phyloP scores from a whole-genome alignment of 306 rosid genomes.

The Luffa aegyptiaca region DNA sequence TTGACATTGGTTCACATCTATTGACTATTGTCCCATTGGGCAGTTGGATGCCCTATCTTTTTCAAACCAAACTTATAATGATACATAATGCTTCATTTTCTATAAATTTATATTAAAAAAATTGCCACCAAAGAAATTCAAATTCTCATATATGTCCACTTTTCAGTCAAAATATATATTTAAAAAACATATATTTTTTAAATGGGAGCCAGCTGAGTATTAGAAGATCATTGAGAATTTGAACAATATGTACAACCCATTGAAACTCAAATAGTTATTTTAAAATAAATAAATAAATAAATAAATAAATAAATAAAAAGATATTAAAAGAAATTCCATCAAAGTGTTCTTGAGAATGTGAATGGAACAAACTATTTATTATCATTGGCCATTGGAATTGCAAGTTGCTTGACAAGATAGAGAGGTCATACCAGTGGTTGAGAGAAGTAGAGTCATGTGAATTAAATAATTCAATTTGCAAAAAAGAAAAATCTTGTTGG shows the following conservation, averaged over 20 bases:
- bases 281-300: not conserved
- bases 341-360: not conserved
- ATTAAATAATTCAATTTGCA: not conserved
- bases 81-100: not conserved
- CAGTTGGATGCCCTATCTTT: not conserved
- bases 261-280: not conserved
- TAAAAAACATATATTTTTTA: not conserved
- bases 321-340: no score
- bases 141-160: not conserved
- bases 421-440: not conserved
- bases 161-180: not conserved
- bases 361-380: not conserved
- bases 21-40: not conserved
- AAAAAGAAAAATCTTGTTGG: no score
- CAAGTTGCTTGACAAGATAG: not conserved
- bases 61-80: not conserved
- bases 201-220: not conserved
- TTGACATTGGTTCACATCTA: not conserved
- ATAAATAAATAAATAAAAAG: not conserved
- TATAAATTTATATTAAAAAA: not conserved
- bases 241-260: not conserved
- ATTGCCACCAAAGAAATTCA: not conserved
- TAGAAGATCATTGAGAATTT: not conserved
- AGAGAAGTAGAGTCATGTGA: not conserved
- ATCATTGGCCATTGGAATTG: not conserved